Base-by-base conservation (phyloP, 2,329 filamentous ascomycete species). In the Parascedosporium putredinis region DNA sequence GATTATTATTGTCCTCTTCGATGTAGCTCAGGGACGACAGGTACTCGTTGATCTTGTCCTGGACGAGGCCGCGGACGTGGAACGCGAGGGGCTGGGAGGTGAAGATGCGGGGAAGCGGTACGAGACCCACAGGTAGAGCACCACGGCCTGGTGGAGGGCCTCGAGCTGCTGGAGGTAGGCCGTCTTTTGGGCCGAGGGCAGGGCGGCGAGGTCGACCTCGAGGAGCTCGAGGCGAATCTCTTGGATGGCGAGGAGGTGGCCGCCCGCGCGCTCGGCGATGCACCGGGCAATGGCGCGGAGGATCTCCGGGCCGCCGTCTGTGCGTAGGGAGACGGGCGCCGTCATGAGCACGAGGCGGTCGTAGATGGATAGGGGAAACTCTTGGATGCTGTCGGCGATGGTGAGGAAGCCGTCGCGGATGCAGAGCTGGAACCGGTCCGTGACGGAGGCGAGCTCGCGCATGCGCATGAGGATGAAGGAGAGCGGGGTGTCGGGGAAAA, bases 61-160 rank as follows among this genome's bases (percentile, higher is more conserved):
- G 90, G 2, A 90, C 82, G 46, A 94, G 63, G 5, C 68, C 65
- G 61, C 95, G 95, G 45, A 88, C 79, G 61, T 95, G 82, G 55
- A 86, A 84, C 1, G 88, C 89, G 40, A 95, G 72, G 1, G 72
- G 71, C 57, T 91, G 79, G 55, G 83, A 86, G 5, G 71, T 76
- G 64, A 96, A 95, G 47, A 94, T 75, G 45, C 87, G 86, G 81
- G 74, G 64, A 91, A 95, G 5, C 91, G 83, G 65, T 91, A 97
- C 57, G 86, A 91, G 14, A 98, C 73, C 93, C 93, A 98, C 2
- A 95, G 74, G 62, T 97, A 98, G 44, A 90, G 70, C 42, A 91
- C 88, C 33, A 98, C 70, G 24, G 80, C 74, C 58, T 87, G 86
- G 68, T 98, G 93, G 14, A 98, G 73, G 3, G 70, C 64, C 63